phyloP scores from a whole-genome alignment of 2,329 filamentous ascomycete species.

The Amylocarpus encephaloides region DNA sequence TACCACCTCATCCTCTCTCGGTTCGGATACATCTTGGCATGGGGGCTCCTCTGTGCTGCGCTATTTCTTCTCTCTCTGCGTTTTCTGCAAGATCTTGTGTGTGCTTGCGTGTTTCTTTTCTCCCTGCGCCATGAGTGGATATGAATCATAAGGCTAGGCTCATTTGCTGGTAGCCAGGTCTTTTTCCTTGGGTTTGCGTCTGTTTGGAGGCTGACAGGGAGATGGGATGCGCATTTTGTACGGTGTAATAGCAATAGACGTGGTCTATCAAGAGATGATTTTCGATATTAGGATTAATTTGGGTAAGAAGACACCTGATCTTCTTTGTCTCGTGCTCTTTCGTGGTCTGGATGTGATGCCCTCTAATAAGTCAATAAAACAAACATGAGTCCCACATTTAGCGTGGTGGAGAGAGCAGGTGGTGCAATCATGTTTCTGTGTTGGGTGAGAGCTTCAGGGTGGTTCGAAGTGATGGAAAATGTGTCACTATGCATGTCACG shows the following conservation, averaged over 20 bases:
- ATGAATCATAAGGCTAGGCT: conserved; percentile 26
- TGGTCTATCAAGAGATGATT: conserved; percentile 33
- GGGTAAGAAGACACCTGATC: too few relatives aligned
- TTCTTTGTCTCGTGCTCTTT: not conserved
- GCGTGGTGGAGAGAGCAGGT: too few relatives aligned
- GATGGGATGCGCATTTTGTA: conserved; percentile 32
- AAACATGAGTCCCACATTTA: too few relatives aligned
- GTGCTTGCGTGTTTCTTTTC: conserved; percentile 21
- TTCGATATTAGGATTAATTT: conserved; percentile 2
- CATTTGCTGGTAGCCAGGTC: conserved; percentile 19
- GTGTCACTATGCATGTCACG: too few relatives aligned
- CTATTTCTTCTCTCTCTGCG: conserved; percentile 29
- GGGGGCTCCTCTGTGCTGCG: conserved; percentile 27
- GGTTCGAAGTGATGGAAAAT: too few relatives aligned
- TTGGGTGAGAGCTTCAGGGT: too few relatives aligned
- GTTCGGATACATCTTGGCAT: conserved; percentile 30
- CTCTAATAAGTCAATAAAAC: too few relatives aligned
- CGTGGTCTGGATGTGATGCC: too few relatives aligned
- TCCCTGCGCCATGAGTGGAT: conserved; percentile 26
- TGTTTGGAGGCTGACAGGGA: conserved; percentile 23
- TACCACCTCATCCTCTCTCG: conserved; percentile 21
- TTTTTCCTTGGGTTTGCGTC: conserved; percentile 21
- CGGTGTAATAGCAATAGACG: conserved; percentile 36
- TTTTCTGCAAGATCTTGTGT: conserved; percentile 30
- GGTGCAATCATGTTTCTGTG: too few relatives aligned